Conservation (phyloP, 768 basidiomycete genomes). For the Lentinus tigrinus region DNA sequence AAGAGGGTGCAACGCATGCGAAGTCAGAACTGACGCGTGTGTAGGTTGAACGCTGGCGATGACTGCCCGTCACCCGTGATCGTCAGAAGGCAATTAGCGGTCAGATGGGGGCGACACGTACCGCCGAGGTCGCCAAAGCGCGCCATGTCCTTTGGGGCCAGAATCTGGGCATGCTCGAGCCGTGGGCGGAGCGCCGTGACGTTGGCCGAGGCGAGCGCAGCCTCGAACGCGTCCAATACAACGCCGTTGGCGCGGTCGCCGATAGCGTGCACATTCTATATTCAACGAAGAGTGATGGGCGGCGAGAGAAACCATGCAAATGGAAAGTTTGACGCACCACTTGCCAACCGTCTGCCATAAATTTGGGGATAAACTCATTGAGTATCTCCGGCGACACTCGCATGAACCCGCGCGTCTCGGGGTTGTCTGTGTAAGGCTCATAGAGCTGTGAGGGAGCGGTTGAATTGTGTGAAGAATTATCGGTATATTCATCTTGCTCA, state of each 20-base stretch:
- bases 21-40: conserved; percentile 60
- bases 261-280: conserved; percentile 85
- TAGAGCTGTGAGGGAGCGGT: conserved; percentile 49
- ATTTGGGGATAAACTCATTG: conserved; percentile 60
- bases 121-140: conserved; percentile 83
- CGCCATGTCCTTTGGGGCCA: conserved; percentile 71
- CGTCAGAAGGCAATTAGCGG: neutral
- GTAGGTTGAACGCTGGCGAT: conserved; percentile 91
- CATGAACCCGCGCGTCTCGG: conserved; percentile 75
- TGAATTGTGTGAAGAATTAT: neutral
- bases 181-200: conserved; percentile 71
- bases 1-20: neutral
- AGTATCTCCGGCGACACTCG: conserved; percentile 63
- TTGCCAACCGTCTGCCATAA: conserved; percentile 85
- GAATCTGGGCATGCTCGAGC: conserved; percentile 89
- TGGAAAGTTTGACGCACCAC: conserved; percentile 55
- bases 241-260: conserved; percentile 89
- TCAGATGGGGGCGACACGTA: conserved; percentile 32
- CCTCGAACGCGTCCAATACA: conserved; percentile 81
- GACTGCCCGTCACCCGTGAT: conserved; percentile 44
- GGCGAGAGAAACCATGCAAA: neutral
- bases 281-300: neutral
- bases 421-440: conserved; percentile 81
- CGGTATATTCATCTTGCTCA: conserved; percentile 33
- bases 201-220: conserved; percentile 56